Evolutionary conservation across 352 stramenopile species (phyloP), one percentile per base, ranked within the genome.

Genomic region (Pythium periplocum): DNA sequence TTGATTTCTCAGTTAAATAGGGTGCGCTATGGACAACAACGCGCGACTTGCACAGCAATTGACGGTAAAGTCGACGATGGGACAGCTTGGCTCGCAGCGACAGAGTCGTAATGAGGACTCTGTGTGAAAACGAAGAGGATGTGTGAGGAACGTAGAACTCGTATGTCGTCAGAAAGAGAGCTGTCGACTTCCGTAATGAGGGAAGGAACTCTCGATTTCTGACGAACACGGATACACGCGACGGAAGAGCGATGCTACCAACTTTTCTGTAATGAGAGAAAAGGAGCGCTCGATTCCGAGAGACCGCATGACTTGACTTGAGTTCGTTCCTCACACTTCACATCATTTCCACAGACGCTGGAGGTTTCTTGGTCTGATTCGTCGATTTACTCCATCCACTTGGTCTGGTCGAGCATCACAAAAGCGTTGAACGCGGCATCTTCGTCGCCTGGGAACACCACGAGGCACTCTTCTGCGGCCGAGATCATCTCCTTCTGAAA

Each of bases 401-500:
- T 59, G 48, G 46, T 47, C 56, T 63, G 56, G 6, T 36, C 50
- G n/a, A 64, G 45, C 42, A 62, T 45, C 12, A 61, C 46, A 30
- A 73, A 73, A 37, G 65, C 60, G 48, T 64, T 57, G 52, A 73
- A 73, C 34, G 65, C 61, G 8, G 60, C 58, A 10, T 59, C n/a
- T 46, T 73, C 65, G 40, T 73, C 54, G 45, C 65, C 59, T 33
- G 66, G 48, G 49, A 69, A 73, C 31, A 69, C 57, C 30, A 73
- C 38, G 34, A 73, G 43, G 26, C 65, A 73, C 34, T 73, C 65
- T 47, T 73, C 65, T 1, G 57, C 65, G n/a, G 47, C 35, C 2
- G 61, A 34, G 45, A 73, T 66, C 64, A 73, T 73, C 12, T 66
- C 61, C 46, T 66, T 69, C n/a, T 51, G 43, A 44, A 69, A 69